A percentile compares a stretch with the other conserved stretches of the same genome.
Evolutionary conservation across 2,329 filamentous ascomycete species (phyloP).

Genomic region (Alternaria hordeiaustralica): DNA sequence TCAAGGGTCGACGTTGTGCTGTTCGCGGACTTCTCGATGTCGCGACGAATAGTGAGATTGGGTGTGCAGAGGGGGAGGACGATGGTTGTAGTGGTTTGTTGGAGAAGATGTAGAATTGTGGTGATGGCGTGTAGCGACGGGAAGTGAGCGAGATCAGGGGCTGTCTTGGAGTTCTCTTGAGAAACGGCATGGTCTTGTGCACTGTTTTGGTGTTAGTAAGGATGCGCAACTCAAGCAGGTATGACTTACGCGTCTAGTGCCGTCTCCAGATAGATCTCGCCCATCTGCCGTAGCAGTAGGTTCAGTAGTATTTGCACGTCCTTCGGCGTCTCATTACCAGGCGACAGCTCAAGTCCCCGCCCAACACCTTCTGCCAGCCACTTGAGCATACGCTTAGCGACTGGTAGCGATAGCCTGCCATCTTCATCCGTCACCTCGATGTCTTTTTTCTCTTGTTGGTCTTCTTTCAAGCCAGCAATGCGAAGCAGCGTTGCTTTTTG

Average conservation of each 20-base stretch:
- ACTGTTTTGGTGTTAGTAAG: constrained; percentile 28
- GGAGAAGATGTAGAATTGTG: constrained; percentile 90
- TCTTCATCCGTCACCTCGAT: constrained; percentile 92
- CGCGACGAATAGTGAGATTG: constrained; percentile 87
- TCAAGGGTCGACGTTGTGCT: constrained; percentile 78
- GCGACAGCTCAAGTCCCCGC: constrained; percentile 86
- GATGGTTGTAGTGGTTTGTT: constrained; percentile 88
- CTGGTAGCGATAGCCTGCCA: constrained; percentile 79
- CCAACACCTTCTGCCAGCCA: constrained; percentile 97
- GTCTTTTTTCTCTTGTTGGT: constrained; percentile 78
- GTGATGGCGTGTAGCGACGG: constrained; percentile 80
- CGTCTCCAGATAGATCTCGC: constrained; percentile 76
- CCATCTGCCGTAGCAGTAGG: constrained; percentile 85
- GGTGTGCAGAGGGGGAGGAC: constrained; percentile 87
- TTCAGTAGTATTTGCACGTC: constrained; percentile 86
- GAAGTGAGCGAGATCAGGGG: constrained; percentile 88
- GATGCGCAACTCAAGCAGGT: neutral
- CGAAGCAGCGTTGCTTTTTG: constrained; percentile 90
- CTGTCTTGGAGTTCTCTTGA: constrained; percentile 80
- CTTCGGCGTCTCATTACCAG: constrained; percentile 87
- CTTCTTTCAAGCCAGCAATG: constrained; percentile 81
- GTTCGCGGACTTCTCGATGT: constrained; percentile 84
- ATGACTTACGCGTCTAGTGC: constrained; percentile 63
- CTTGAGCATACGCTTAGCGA: constrained; percentile 96
- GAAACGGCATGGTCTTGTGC: constrained; percentile 72